phyloP scores from a whole-genome alignment of 768 basidiomycete species.

The Hortiboletus campestris region DNA sequence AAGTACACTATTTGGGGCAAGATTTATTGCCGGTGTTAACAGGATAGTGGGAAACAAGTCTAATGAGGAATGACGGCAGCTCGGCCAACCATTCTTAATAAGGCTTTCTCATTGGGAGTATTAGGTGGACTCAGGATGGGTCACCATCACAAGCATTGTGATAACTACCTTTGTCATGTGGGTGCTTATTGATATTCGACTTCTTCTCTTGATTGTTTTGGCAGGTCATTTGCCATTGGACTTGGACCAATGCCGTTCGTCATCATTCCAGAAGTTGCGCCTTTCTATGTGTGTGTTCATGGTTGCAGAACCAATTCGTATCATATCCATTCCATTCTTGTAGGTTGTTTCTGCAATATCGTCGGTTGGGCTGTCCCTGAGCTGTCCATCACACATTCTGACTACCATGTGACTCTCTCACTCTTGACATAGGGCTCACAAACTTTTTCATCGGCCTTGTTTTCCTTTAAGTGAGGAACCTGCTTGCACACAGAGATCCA shows the following conservation, averaged over 20 bases:
- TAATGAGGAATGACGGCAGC: no score
- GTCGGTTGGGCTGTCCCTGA: constrained; percentile 68
- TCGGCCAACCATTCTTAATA: no score
- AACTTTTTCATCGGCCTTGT: constrained; percentile 84
- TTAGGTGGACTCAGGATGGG: constrained; percentile 56
- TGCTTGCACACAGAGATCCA: constrained; percentile 58
- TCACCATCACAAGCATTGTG: constrained; percentile 64
- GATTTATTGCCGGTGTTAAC: no score
- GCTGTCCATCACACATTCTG: constrained; percentile 47
- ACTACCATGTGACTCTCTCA: neutral
- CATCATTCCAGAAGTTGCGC: constrained; percentile 87
- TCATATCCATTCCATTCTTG: neutral
- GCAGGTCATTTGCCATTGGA: constrained; percentile 83
- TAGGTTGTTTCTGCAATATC: constrained; percentile 82
- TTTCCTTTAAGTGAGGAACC: constrained; percentile 82
- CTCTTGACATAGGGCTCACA: constrained; percentile 57
- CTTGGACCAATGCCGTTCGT: constrained; percentile 93
- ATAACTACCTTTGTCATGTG: constrained; percentile 83
- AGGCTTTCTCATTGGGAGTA: no score
- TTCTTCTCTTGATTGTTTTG: constrained; percentile 2
- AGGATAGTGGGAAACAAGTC: no score
- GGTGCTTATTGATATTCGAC: constrained; percentile 22
- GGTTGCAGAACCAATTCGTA: neutral
- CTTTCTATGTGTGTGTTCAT: constrained; percentile 56
- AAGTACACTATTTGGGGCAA: no score